Conservation (phyloP, 1,284 basidiomycete genomes). For the Cryptococcus sp. region DNA sequence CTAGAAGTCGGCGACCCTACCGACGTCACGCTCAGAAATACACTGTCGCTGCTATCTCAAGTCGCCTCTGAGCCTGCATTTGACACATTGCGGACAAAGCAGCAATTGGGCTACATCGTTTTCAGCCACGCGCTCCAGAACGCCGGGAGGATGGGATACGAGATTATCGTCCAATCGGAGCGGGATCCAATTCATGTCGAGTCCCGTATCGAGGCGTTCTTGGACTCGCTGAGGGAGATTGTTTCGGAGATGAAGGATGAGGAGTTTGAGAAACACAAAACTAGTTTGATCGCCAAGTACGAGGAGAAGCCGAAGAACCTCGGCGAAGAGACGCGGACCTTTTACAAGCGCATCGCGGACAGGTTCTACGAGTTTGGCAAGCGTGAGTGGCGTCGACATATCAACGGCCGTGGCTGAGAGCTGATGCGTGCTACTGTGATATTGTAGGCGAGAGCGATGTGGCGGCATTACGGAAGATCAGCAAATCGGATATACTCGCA, state of each 20-base stretch:
- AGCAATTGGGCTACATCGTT: constrained; percentile 94
- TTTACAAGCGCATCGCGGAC: constrained; percentile 70
- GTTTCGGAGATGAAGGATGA: constrained; percentile 63
- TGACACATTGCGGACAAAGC: constrained; percentile 88
- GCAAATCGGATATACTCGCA: constrained; percentile 74
- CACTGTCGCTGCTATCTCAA: constrained; percentile 60
- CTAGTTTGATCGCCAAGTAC: constrained; percentile 67
- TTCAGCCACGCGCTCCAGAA: constrained; percentile 61
- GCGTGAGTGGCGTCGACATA: constrained; percentile 54
- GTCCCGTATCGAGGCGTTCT: constrained; percentile 81
- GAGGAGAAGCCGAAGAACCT: constrained; percentile 73
- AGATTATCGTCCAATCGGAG: constrained; percentile 92
- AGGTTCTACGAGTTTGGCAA: constrained; percentile 76
- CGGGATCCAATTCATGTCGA: constrained; percentile 82
- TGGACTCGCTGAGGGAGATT: constrained; percentile 67
- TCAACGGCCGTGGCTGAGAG: background rate
- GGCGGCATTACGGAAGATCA: constrained; percentile 63
- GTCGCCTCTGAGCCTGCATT: constrained; percentile 90
- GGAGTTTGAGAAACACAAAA: constrained; percentile 69
- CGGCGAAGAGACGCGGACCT: constrained; percentile 65
- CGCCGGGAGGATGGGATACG: constrained; percentile 71
- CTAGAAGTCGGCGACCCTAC: constrained; percentile 61
- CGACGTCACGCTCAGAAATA: constrained; percentile 58
- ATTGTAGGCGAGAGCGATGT: constrained; percentile 67
- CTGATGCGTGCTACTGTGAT: constrained; percentile 7